Evolutionary conservation across 1,139 yeast genomes (phyloP).

Genomic region (Pichia sp.): DNA sequence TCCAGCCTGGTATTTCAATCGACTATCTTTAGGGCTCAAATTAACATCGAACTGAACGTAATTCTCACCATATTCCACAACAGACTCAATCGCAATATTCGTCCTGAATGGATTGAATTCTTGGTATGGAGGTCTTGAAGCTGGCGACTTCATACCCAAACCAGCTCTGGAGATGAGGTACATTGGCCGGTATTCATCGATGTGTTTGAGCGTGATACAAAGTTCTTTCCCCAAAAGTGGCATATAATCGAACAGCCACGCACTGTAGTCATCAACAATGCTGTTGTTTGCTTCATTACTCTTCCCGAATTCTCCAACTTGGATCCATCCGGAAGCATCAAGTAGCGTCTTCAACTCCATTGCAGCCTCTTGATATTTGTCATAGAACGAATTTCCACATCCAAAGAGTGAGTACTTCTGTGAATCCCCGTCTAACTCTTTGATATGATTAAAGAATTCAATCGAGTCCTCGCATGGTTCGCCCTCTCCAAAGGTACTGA

Average conservation of each 20-base stretch:
- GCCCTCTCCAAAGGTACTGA: slow-evolving; percentile 97
- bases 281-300: slow-evolving; percentile 94
- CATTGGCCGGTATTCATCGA: slow-evolving; percentile 6
- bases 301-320: slow-evolving; percentile 67
- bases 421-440: not conserved
- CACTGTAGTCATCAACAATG: slow-evolving; percentile 83
- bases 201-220: slow-evolving; percentile 41
- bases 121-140: slow-evolving; percentile 51
- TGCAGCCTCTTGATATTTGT: slow-evolving; percentile 80
- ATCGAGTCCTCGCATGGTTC: slow-evolving; percentile 93
- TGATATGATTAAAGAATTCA: slow-evolving; percentile 37
- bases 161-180: not conserved
- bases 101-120: slow-evolving; percentile 77
- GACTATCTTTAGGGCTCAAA: slow-evolving; percentile 63
- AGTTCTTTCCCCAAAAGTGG: slow-evolving; percentile 33
- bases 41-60: slow-evolving; percentile 70
- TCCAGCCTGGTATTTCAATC: slow-evolving; percentile 83
- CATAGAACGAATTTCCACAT: slow-evolving; percentile 89
- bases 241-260: slow-evolving; percentile 83
- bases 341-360: slow-evolving; percentile 43
- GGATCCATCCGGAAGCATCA: slow-evolving; percentile 56
- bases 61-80: slow-evolving; percentile 40
- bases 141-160: too few species aligned
- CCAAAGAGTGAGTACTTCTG: slow-evolving; percentile 63
- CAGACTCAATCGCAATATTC: slow-evolving; percentile 54